These are phyloP conservation scores for Fusarium verrucosum DNA, from an alignment of 2,329 filamentous ascomycete species.

Conservation along the genomic window DNA sequence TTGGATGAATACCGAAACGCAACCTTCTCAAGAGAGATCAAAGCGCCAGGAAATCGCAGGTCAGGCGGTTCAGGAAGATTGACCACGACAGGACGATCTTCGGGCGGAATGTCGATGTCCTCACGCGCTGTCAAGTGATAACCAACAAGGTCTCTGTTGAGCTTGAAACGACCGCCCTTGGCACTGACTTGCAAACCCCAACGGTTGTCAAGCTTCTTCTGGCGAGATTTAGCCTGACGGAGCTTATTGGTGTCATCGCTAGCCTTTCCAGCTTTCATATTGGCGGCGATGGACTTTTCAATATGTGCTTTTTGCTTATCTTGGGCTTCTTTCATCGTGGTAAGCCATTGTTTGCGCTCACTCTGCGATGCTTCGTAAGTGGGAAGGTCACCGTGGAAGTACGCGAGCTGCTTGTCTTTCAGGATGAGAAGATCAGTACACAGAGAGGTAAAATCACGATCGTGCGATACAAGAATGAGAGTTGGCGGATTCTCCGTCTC, in stretches of 20 bases:
- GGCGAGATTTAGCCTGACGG: conserved; percentile 82
- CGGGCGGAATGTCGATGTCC: conserved; percentile 76
- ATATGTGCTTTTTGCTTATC: conserved; percentile 84
- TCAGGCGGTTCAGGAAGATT: conserved; percentile 71
- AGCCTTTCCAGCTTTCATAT: conserved; percentile 77
- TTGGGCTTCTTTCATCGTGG: conserved; percentile 82
- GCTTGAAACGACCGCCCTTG: conserved; percentile 79
- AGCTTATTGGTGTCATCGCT: conserved; percentile 87
- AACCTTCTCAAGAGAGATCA: conserved; percentile 76
- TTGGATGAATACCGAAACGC: conserved; percentile 68
- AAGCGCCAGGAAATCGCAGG: conserved; percentile 76
- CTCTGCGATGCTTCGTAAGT: conserved; percentile 75
- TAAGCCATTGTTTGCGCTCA: conserved; percentile 73
- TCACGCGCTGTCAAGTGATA: conserved; percentile 66
- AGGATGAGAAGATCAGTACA: conserved; percentile 82
- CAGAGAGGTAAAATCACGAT: conserved; percentile 80
- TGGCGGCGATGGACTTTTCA: conserved; percentile 78
- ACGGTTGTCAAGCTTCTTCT: conserved; percentile 85
- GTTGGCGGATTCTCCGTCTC: conserved; percentile 67
- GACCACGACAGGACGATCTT: conserved; percentile 67
- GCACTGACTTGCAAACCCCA: conserved; percentile 79
- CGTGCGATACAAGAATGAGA: conserved; percentile 83
- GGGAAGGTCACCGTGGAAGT: conserved; percentile 78
- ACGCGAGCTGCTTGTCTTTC: conserved; percentile 74
- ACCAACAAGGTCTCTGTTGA: conserved; percentile 77